phyloP scores from a whole-genome alignment of 2,329 filamentous ascomycete genomes.

The Hyphodiscus sp. region DNA sequence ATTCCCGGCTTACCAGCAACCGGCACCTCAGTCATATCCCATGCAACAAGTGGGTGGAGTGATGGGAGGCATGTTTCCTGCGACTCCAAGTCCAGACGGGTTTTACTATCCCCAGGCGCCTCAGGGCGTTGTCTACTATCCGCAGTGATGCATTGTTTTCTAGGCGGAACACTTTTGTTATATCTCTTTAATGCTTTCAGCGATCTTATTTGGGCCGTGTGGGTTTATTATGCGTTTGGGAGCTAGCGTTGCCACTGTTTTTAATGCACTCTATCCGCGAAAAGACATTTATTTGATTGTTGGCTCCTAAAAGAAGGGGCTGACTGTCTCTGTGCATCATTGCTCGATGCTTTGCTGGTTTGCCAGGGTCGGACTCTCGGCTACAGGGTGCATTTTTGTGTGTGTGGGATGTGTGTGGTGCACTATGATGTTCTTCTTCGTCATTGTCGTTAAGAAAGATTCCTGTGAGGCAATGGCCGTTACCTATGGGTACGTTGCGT shows the following conservation, averaged over 20 bases:
- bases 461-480: constrained; percentile 11
- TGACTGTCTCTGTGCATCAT: constrained; percentile 2
- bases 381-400: constrained; percentile 16
- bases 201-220: constrained; percentile 21
- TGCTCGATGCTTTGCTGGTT: constrained; percentile 13
- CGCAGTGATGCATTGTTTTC: constrained; percentile 40
- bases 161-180: constrained; percentile 13
- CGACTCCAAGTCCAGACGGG: constrained; percentile 55
- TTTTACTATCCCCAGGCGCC: constrained; percentile 64
- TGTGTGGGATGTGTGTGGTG: not conserved
- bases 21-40: constrained; percentile 47
- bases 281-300: constrained; percentile 21
- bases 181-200: constrained; percentile 27
- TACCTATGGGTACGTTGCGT: constrained; percentile 6
- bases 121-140: constrained; percentile 53
- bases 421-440: constrained; percentile 23
- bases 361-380: constrained; percentile 9
- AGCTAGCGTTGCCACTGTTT: constrained; percentile 18
- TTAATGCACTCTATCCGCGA: constrained; percentile 12
- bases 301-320: constrained; percentile 8
- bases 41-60: constrained; percentile 46
- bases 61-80: constrained; percentile 68
- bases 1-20: constrained; percentile 36
- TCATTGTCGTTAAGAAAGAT: constrained; percentile 24
- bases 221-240: constrained; percentile 25